phyloP scores from a whole-genome alignment of 2,329 filamentous ascomycete genomes.

The Aspergillus versicolor region DNA sequence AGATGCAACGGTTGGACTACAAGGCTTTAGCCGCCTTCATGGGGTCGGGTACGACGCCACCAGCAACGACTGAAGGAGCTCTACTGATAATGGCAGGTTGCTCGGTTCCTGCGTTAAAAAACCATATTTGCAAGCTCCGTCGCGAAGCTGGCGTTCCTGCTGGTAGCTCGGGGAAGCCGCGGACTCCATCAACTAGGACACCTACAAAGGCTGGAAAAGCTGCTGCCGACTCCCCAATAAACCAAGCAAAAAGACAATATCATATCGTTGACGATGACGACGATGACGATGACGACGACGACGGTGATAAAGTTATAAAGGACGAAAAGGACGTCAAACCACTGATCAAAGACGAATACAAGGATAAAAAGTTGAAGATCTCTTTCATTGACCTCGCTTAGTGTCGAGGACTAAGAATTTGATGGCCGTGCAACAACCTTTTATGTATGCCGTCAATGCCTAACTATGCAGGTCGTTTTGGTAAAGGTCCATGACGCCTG shows the following conservation, averaged over 20 bases:
- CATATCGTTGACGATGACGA: background rate
- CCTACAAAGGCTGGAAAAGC: background rate
- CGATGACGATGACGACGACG: background rate
- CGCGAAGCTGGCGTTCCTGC: background rate
- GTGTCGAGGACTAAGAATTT: background rate
- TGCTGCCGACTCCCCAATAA: background rate
- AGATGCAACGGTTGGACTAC: constrained; percentile 8
- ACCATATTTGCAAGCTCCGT: constrained; percentile 7
- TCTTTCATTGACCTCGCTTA: background rate
- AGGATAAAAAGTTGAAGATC: background rate
- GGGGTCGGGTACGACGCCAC: constrained; percentile 1
- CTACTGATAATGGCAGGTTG: background rate
- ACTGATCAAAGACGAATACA: constrained; percentile 3
- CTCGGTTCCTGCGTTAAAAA: background rate
- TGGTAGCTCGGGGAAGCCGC: background rate
- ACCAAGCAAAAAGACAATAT: background rate
- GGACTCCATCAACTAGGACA: background rate
- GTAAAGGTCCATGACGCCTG: too few relatives aligned
- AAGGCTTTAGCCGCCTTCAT: constrained; percentile 2
- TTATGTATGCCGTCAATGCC: too few relatives aligned
- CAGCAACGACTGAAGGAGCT: background rate
- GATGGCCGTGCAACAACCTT: too few relatives aligned
- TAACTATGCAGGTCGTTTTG: too few relatives aligned
- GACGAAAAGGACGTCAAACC: background rate
- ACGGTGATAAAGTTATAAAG: background rate